Evolutionary conservation across 129 eudicot genomes (phyloP).

Genomic region (Flaveria linearis): DNA sequence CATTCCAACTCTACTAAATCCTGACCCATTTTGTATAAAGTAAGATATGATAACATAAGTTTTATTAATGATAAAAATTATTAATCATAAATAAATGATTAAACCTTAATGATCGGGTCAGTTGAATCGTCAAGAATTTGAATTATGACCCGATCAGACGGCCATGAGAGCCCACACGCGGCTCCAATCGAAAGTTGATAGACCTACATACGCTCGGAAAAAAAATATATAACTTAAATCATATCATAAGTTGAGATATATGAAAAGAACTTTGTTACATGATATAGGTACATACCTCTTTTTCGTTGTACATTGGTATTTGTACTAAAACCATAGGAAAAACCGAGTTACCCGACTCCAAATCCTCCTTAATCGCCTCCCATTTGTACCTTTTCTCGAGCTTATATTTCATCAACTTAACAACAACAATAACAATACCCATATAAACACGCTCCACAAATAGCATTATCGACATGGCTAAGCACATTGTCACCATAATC

Average conservation of each 20-base stretch:
- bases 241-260: not conserved
- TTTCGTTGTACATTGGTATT: slow-evolving; percentile 90
- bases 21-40: slow-evolving; percentile 34
- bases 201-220: slow-evolving; percentile 41
- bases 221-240: not conserved
- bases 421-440: slow-evolving; percentile 58
- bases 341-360: slow-evolving; percentile 66
- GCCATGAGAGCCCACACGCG: slow-evolving; percentile 96
- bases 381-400: slow-evolving; percentile 75
- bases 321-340: slow-evolving; percentile 92
- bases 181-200: slow-evolving; percentile 95
- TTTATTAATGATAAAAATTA: not conserved
- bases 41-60: not conserved
- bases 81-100: not conserved
- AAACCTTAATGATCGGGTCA: slow-evolving; percentile 68
- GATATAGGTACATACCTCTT: slow-evolving; percentile 50
- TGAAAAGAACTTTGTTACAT: not conserved
- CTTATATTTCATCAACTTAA: slow-evolving; percentile 61
- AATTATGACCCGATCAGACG: slow-evolving; percentile 74
- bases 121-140: slow-evolving; percentile 97
- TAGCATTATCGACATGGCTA: slow-evolving; percentile 77
- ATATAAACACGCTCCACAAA: slow-evolving; percentile 80
- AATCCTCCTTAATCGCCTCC: slow-evolving; percentile 80
- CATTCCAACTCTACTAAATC: slow-evolving; percentile 76
- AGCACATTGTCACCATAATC: slow-evolving; percentile 54